Evolutionary conservation across 345 rosid genomes (phyloP).

Genomic region (Brassica juncea): DNA sequence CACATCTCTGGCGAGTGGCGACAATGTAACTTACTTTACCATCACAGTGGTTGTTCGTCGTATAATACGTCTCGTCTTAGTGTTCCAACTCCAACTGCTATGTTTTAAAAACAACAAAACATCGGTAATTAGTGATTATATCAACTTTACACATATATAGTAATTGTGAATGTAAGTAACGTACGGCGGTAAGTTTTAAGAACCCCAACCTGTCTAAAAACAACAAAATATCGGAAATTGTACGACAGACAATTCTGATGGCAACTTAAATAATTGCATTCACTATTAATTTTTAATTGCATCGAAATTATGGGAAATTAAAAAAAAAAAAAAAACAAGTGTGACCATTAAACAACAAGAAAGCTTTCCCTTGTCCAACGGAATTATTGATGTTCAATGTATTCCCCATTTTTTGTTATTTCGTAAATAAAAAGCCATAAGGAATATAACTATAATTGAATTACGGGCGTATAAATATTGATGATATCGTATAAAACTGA

Average conservation of each 20-base stretch:
- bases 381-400: slow-evolving; percentile 31
- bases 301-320: not conserved
- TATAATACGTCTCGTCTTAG: not conserved
- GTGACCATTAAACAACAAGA: slow-evolving; percentile 27
- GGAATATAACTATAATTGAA: not conserved
- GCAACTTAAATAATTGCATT: slow-evolving; percentile 33
- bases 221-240: slow-evolving; percentile 34
- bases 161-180: not conserved
- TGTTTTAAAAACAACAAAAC: not conserved
- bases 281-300: slow-evolving; percentile 6
- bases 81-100: not conserved
- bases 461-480: not conserved
- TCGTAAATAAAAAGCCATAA: not conserved
- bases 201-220: slow-evolving; percentile 7
- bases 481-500: not conserved
- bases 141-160: not conserved
- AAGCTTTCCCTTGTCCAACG: slow-evolving; percentile 41
- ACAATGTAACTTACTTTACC: not conserved
- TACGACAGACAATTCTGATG: slow-evolving; percentile 30
- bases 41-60: not conserved
- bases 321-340: not conserved
- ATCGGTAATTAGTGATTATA: not conserved
- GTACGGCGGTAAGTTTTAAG: not conserved
- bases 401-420: slow-evolving; percentile 5
- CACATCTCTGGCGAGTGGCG: not conserved